Conservation (phyloP, 257 asterid genomes). For the Ocimum tenuiflorum region DNA sequence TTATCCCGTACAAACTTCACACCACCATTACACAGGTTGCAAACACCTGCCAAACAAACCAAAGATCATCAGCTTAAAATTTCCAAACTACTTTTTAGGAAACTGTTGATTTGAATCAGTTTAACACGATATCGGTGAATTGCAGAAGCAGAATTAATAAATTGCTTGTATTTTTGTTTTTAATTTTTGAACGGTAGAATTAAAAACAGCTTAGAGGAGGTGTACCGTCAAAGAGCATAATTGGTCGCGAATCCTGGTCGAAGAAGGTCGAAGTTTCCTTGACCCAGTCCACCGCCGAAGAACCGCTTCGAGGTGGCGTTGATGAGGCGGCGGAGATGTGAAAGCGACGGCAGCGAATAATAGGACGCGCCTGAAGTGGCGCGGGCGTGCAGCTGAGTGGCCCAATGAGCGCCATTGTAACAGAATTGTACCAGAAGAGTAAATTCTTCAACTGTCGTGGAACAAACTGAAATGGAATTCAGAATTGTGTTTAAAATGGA, state of each 20-base stretch:
- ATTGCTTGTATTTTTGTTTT: neutral
- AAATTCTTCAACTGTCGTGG: neutral
- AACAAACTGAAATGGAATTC: neutral
- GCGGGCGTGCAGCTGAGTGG: slow-evolving; percentile 25
- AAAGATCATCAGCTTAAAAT: neutral
- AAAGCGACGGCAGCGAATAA: slow-evolving; percentile 27
- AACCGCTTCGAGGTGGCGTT: slow-evolving; percentile 33
- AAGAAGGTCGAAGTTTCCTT: slow-evolving; percentile 66
- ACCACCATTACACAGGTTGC: slow-evolving; percentile 88
- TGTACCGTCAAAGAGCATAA: slow-evolving; percentile 87
- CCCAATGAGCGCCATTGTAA: slow-evolving; percentile 42
- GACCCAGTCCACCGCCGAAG: slow-evolving; percentile 49
- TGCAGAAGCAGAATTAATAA: neutral
- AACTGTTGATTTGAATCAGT: neutral
- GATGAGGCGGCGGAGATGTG: slow-evolving; percentile 36
- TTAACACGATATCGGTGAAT: neutral
- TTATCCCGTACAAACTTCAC: slow-evolving; percentile 76
- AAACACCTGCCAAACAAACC: slow-evolving; percentile 48
- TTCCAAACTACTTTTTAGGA: neutral
- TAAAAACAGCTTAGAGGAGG: neutral
- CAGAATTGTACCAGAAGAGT: neutral
- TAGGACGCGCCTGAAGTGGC: slow-evolving; percentile 26
- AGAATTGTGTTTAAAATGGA: too few species aligned
- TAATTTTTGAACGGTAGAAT: too few species aligned
- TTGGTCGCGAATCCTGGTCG: slow-evolving; percentile 75